phyloP scores from a whole-genome alignment of 2,329 filamentous ascomycete genomes.

The Escovopsis sp. region DNA sequence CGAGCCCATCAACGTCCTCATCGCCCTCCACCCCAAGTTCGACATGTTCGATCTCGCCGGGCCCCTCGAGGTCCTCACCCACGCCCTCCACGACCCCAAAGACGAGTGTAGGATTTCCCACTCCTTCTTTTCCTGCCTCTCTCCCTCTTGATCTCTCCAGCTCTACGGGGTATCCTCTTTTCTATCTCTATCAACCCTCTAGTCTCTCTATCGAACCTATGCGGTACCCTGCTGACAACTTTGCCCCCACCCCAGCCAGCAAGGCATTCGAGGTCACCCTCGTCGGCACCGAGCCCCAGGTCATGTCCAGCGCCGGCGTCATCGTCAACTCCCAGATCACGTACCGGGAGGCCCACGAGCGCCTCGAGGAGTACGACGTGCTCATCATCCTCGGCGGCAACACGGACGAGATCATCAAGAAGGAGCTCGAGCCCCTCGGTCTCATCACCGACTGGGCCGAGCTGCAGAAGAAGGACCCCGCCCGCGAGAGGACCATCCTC shows the following conservation, averaged over 20 bases:
- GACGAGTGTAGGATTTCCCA: constrained; percentile 27
- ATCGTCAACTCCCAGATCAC: constrained; percentile 59
- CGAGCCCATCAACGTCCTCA: constrained; percentile 43
- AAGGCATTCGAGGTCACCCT: constrained; percentile 45
- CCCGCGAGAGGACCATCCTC: constrained; percentile 65
- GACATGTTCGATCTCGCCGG: constrained; percentile 43
- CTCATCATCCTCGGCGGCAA: constrained; percentile 64
- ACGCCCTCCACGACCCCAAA: constrained; percentile 36
- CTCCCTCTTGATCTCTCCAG: no score
- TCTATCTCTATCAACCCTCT: no score
- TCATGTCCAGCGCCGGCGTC: constrained; percentile 47
- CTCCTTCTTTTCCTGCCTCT: neutral
- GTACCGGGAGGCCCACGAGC: constrained; percentile 63
- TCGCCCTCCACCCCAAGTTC: constrained; percentile 45
- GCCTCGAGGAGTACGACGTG: constrained; percentile 62
- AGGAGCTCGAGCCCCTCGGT: constrained; percentile 51
- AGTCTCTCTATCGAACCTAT: no score
- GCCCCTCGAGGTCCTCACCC: constrained; percentile 34
- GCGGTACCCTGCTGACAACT: constrained; percentile 4
- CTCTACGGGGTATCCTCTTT: no score
- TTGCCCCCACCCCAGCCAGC: constrained; percentile 22
- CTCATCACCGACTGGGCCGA: constrained; percentile 66
- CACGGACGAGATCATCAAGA: constrained; percentile 46
- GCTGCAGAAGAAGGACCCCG: constrained; percentile 63
- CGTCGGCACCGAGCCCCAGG: constrained; percentile 35